Percentiles rank a stretch among this genome's conserved stretches.
Evolutionary conservation across 805 yeast genomes (phyloP).

Genomic region (Kodamaea kaohsiungensis): DNA sequence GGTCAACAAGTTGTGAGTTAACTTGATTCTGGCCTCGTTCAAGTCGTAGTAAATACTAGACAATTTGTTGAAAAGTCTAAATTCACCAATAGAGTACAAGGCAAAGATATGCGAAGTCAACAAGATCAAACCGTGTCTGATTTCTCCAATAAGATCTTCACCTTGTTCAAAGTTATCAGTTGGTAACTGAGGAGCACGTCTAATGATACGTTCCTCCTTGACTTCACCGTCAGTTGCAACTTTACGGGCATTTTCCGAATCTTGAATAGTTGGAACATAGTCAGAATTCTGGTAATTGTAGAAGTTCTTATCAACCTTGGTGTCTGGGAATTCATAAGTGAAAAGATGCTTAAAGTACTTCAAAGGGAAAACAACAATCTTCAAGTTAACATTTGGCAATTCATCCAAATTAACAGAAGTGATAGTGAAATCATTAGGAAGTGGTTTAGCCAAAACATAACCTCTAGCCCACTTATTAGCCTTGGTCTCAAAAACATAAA

Average conservation of each 20-base stretch:
- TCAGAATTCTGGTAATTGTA: constrained; percentile 27
- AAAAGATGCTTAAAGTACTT: constrained; percentile 50
- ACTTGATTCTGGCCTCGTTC: constrained; percentile 57
- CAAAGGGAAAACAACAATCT: constrained; percentile 63
- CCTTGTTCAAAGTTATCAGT: constrained; percentile 44
- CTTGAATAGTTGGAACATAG: constrained; percentile 35
- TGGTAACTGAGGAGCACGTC: constrained; percentile 54
- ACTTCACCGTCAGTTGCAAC: constrained; percentile 9
- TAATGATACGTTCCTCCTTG: constrained; percentile 5
- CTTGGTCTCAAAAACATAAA: constrained; percentile 68
- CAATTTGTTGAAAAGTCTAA: constrained; percentile 59
- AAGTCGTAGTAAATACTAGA: constrained; percentile 53
- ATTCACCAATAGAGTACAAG: constrained; percentile 70
- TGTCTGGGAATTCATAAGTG: constrained; percentile 38
- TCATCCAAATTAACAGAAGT: constrained; percentile 62
- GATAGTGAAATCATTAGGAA: constrained; percentile 66
- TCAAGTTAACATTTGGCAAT: constrained; percentile 56
- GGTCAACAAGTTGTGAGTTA: constrained; percentile 54
- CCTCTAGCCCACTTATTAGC: constrained; percentile 76
- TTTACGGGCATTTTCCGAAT: constrained; percentile 27
- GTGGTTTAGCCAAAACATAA: constrained; percentile 65
- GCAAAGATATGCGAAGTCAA: constrained; percentile 67
- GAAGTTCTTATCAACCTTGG: constrained; percentile 28
- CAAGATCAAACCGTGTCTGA: constrained; percentile 56
- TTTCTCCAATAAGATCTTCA: constrained; percentile 51